Percentiles rank a stretch among this genome's conserved stretches.
phyloP scores from a whole-genome alignment of 2,329 filamentous ascomycete species.

The Talaromyces atroroseus region DNA sequence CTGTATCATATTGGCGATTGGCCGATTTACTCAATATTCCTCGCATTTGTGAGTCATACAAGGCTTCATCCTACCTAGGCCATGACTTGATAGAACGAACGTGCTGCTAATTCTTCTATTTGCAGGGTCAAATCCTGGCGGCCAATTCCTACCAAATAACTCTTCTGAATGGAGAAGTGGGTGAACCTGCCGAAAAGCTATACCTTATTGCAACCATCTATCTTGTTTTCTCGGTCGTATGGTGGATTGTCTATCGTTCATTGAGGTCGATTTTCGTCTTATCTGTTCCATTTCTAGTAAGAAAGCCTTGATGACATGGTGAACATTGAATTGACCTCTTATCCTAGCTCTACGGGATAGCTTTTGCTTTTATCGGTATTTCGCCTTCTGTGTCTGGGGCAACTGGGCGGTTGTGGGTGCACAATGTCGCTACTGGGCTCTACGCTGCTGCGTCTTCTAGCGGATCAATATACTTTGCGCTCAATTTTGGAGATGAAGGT shows the following conservation, averaged over 20 bases:
- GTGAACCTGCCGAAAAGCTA: constrained; percentile 49
- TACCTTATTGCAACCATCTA: constrained; percentile 54
- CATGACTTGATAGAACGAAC: not conserved
- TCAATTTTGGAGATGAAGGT: constrained; percentile 58
- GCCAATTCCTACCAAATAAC: constrained; percentile 60
- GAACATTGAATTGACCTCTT: not conserved
- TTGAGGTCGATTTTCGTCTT: constrained; percentile 49
- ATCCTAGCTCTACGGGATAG: constrained; percentile 40
- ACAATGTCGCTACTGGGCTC: constrained; percentile 52
- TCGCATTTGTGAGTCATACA: constrained; percentile 41
- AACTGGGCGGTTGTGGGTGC: constrained; percentile 42
- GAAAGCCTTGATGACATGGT: not conserved
- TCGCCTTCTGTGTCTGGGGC: constrained; percentile 42
- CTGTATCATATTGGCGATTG: constrained; percentile 51
- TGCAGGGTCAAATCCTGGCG: constrained; percentile 49
- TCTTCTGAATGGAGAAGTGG: constrained; percentile 53
- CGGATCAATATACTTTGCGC: constrained; percentile 55
- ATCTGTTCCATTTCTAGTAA: constrained; percentile 47
- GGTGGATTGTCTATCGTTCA: constrained; percentile 54
- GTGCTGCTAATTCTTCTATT: not conserved
- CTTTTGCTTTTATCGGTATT: constrained; percentile 31
- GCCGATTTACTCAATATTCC: constrained; percentile 54
- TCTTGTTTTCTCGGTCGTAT: constrained; percentile 48
- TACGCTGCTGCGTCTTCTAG: constrained; percentile 55
- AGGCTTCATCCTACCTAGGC: not conserved